Evolutionary conservation across 257 asterid genomes (phyloP), one percentile per base, ranked within the genome.

Genomic region (Gardenia jasminoides): DNA sequence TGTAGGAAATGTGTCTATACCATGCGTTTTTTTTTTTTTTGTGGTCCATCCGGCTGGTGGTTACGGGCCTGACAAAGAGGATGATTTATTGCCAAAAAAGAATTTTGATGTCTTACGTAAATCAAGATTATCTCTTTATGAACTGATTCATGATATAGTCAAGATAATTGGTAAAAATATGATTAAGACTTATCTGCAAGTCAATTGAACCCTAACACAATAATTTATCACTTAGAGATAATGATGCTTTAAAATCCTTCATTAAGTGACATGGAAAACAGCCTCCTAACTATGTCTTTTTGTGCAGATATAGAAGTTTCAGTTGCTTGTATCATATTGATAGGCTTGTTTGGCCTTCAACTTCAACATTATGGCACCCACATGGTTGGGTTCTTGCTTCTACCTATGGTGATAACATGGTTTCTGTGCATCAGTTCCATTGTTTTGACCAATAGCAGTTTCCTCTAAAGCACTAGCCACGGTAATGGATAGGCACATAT

Each of bases 301-400:
- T 90, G 94, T n/a, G n/a, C 98, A 94, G 98, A 92, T 81, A 89
- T 92, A 74, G 98, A 91, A 85, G 92, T 94, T 67, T 97, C 98
- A 26, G 93, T 83, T 78, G 85, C 98, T 70, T 94, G 98, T 85
- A 71, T 89, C 84, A 81, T 94, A 85, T 91, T 94, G 90, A 87
- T 94, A 86, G 94, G 91, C 72, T 83, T 94, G 86, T 94, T 94
- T 86, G 88, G 94, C 89, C 97, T 94, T 84, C 98, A 94, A 83
- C 98, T n/a, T n/a, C n/a, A n/a, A n/a, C n/a, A 94, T 87, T 94
- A 94, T 36, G 98, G 98, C 71, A 94, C 98, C 86, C 97, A 92
- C 92, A 89, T 94, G 93, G 94, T 94, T 7, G 98, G 98, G 56
- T 94, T 92, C 90, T 84, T 94, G 93, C 92, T 94, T 47, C 97